Conservation (phyloP, 2,329 filamentous ascomycete species). For the Amauroascus niger region DNA sequence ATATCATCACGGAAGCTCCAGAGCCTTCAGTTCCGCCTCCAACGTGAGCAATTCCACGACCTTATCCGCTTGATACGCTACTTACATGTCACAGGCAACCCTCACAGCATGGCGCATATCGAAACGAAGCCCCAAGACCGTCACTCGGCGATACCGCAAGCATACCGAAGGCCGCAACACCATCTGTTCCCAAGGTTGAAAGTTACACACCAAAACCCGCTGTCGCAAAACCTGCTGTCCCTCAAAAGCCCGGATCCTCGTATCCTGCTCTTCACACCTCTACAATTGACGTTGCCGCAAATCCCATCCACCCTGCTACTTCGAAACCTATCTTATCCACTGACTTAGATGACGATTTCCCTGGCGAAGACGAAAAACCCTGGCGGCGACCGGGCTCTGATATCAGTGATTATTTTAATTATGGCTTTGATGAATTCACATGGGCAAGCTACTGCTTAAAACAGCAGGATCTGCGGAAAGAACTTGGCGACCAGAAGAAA, state of each 20-base stretch:
- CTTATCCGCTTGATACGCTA: background rate
- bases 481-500: constrained; percentile 72
- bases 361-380: constrained; percentile 69
- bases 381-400: constrained; percentile 94
- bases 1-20: constrained; percentile 42
- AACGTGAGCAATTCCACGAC: constrained; percentile 26
- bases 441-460: constrained; percentile 92
- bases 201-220: constrained; percentile 26
- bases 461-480: constrained; percentile 67
- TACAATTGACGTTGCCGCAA: constrained; percentile 72
- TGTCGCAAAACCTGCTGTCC: constrained; percentile 29
- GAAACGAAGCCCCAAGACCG: constrained; percentile 29
- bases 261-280: constrained; percentile 63
- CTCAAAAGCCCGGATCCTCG: constrained; percentile 49
- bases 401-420: constrained; percentile 96
- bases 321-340: constrained; percentile 75
- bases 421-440: constrained; percentile 96
- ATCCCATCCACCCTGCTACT: constrained; percentile 63
- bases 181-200: constrained; percentile 21
- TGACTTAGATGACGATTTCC: constrained; percentile 64
- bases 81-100: constrained; percentile 26
- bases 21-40: constrained; percentile 32
- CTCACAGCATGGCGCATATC: constrained; percentile 31
- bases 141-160: constrained; percentile 26
- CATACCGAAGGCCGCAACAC: constrained; percentile 30